A percentile compares a stretch with the other conserved stretches of the same genome.
Evolutionary conservation across 208 protist genomes (phyloP).

Genomic region (Angomonas deanei): DNA sequence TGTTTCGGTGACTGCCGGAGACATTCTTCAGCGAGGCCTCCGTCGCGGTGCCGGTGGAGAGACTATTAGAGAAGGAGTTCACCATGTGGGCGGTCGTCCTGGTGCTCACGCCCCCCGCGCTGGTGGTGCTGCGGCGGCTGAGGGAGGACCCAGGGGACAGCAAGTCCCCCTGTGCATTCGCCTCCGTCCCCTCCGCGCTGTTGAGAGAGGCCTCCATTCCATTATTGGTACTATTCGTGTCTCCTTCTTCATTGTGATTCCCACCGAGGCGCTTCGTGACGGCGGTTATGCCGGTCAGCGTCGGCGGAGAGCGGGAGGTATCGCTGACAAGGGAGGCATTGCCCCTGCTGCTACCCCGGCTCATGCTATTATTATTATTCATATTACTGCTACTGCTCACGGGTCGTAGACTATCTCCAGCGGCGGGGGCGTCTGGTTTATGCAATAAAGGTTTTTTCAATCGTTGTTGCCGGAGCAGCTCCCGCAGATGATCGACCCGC

Average conservation of each 20-base stretch:
- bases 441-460: slow-evolving; percentile 15
- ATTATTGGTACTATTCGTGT: neutral
- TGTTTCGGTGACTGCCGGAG: neutral
- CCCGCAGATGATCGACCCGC: slow-evolving; percentile 21
- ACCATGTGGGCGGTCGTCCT: neutral
- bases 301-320: no score
- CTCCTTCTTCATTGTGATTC: neutral
- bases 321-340: neutral
- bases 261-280: neutral
- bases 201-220: no score
- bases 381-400: neutral
- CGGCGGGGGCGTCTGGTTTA: neutral
- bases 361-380: slow-evolving; percentile 5
- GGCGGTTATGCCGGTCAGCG: no score
- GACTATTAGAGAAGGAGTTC: no score
- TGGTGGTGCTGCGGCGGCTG: neutral
- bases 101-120: neutral
- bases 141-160: no score
- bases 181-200: neutral
- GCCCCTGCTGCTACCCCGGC: neutral
- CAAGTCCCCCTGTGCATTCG: neutral
- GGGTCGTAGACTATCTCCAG: neutral
- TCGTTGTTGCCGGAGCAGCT: slow-evolving; percentile 15
- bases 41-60: neutral
- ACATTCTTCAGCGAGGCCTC: neutral